Conservation (phyloP, 768 basidiomycete species). For the Suillus cothurnatus region DNA sequence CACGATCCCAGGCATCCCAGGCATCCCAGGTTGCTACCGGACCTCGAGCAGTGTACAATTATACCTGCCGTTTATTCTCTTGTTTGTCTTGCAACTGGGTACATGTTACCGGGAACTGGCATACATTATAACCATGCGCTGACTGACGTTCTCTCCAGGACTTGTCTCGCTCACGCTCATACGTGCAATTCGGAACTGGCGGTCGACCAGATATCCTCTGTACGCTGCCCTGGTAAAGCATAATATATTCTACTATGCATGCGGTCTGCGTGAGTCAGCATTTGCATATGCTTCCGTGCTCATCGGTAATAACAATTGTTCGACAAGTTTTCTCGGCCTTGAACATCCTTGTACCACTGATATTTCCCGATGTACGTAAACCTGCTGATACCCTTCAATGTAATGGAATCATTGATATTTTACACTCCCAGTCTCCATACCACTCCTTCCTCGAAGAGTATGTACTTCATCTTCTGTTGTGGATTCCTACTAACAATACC, state of each 20-base stretch:
- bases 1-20: background rate
- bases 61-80: background rate
- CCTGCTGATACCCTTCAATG: background rate
- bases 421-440: background rate
- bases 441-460: constrained; percentile 2
- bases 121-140: background rate
- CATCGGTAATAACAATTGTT: background rate
- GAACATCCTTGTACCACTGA: background rate
- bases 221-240: background rate
- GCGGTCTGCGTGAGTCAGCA: background rate
- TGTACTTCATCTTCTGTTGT: background rate
- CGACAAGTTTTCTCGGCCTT: background rate
- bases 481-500: background rate
- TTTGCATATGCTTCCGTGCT: background rate
- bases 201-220: background rate
- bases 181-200: background rate
- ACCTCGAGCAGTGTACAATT: background rate
- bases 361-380: background rate
- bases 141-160: background rate
- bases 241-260: background rate
- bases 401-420: background rate
- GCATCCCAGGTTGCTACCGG: background rate
- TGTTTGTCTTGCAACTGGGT: background rate
- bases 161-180: background rate
- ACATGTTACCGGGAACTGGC: background rate